A percentile compares a stretch with the other conserved stretches of the same genome.
These are phyloP conservation scores for Talaromyces funiculosus DNA, from an alignment of 2,329 filamentous ascomycete genomes.

Conservation along the genomic window DNA sequence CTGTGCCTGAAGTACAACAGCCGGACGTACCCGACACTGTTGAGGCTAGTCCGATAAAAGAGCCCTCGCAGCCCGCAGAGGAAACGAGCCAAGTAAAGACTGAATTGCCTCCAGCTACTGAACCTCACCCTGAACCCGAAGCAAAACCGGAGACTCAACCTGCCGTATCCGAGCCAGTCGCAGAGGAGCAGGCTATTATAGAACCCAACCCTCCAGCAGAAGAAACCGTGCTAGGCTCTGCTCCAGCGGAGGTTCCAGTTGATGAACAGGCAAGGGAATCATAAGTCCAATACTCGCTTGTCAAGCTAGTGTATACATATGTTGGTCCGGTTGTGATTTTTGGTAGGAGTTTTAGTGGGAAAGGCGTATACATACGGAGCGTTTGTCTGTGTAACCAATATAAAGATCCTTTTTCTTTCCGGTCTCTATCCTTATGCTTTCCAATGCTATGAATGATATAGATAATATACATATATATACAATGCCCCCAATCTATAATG, in stretches of 20 bases:
- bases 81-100: not conserved
- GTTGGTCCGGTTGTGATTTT: not conserved
- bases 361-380: not conserved
- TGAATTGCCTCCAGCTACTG: not conserved
- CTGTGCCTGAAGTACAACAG: conserved; percentile 28
- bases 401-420: not conserved
- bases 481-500: too few species aligned
- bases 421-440: not conserved
- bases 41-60: conserved; percentile 36
- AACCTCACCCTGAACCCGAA: not conserved
- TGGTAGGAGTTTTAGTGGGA: not conserved
- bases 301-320: not conserved
- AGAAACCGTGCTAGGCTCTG: not conserved
- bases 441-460: too few species aligned
- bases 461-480: not conserved
- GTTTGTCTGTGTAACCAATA: not conserved
- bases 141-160: not conserved
- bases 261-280: not conserved
- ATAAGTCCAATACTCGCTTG: not conserved
- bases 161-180: not conserved
- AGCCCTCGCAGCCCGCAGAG: not conserved
- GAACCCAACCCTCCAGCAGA: not conserved
- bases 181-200: not conserved
- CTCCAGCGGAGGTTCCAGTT: not conserved
- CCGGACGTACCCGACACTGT: conserved; percentile 45